phyloP scores from a whole-genome alignment of 495 filamentous ascomycete species.

The Neurospora pannonica region DNA sequence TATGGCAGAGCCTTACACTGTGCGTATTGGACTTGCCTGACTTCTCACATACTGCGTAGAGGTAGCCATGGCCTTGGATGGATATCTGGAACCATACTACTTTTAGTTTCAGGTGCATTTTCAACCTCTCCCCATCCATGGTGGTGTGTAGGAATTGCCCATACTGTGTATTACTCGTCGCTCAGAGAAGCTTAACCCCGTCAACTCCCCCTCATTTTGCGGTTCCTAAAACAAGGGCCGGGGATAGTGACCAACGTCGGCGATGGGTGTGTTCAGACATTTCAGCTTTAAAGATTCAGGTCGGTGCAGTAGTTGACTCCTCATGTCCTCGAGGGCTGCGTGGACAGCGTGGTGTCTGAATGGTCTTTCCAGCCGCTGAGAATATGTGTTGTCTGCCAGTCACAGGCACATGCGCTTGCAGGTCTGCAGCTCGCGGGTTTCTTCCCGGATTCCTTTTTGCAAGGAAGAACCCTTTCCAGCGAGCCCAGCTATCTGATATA shows the following conservation, averaged over 20 bases:
- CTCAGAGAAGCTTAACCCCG: not conserved
- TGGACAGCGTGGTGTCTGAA: not conserved
- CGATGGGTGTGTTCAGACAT: not conserved
- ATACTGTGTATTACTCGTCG: not conserved
- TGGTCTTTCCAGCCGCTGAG: not conserved
- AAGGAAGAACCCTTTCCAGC: not conserved
- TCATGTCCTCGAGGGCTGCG: not conserved
- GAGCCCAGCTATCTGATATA: not conserved
- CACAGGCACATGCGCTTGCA: not conserved
- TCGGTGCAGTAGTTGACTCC: not conserved
- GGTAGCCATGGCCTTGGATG: not conserved
- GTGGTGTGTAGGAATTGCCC: not conserved
- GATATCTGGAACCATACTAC: not conserved
- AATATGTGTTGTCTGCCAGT: not conserved
- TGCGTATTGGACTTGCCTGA: not conserved
- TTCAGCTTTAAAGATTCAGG: not conserved
- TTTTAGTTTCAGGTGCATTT: constrained; percentile 7
- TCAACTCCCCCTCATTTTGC: not conserved
- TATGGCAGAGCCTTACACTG: not conserved
- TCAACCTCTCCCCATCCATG: not conserved
- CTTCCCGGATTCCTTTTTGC: not conserved
- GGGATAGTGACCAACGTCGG: not conserved
- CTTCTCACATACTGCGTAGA: not conserved
- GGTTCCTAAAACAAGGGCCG: not conserved
- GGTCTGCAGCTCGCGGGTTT: not conserved